These are phyloP conservation scores for Cryphonectria nitschkei DNA, from an alignment of 2,329 filamentous ascomycete species.

Conservation along the genomic window DNA sequence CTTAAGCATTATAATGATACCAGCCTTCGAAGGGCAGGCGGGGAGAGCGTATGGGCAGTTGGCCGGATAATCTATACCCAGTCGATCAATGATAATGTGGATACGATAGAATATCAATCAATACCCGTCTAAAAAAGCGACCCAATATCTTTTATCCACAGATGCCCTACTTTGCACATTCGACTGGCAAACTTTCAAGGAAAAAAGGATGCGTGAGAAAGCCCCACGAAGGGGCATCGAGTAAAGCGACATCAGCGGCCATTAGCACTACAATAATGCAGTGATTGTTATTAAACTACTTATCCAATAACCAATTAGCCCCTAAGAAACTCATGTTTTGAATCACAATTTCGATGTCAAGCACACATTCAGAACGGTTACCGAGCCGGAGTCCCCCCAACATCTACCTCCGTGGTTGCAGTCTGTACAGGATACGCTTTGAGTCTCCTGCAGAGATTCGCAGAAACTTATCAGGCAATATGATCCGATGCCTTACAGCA, in stretches of 20 bases:
- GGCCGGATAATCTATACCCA: conserved; percentile 23
- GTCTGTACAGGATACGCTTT: neutral
- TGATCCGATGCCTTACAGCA: conserved; percentile 9
- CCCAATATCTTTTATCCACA: neutral
- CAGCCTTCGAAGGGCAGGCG: conserved; percentile 15
- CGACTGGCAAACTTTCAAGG: neutral
- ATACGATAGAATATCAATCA: conserved; percentile 21
- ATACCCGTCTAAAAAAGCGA: neutral
- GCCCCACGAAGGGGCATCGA: neutral
- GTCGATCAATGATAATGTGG: conserved; percentile 20
- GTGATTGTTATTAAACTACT: neutral
- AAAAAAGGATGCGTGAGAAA: neutral
- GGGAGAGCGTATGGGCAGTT: conserved; percentile 5
- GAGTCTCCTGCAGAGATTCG: neutral
- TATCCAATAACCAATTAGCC: neutral
- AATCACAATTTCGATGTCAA: neutral
- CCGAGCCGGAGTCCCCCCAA: too few relatives aligned
- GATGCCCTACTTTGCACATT: neutral
- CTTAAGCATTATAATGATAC: conserved; percentile 23
- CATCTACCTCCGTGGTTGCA: too few relatives aligned
- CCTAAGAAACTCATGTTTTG: neutral
- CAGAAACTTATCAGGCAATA: neutral
- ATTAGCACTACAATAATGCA: neutral
- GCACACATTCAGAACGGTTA: neutral
- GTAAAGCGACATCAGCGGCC: neutral